phyloP scores from a whole-genome alignment of 805 yeast species.

The Metschnikowia colocasiae region DNA sequence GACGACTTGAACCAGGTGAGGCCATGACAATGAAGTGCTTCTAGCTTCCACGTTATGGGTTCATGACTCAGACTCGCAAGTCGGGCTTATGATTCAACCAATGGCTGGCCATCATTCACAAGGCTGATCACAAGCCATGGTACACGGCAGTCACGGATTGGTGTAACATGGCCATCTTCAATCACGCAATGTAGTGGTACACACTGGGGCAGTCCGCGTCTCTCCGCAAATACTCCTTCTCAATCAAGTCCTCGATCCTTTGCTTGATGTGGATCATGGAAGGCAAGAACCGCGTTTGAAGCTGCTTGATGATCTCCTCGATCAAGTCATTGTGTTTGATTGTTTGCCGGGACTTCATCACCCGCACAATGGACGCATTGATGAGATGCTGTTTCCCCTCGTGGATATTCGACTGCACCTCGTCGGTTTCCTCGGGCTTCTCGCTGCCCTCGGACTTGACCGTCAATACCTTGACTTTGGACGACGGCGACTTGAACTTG shows the following conservation, averaged over 20 bases:
- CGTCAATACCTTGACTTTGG: conserved; percentile 71
- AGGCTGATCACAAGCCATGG: too few species aligned
- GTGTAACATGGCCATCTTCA: too few species aligned
- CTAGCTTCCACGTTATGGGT: too few species aligned
- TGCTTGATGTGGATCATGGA: conserved; percentile 63
- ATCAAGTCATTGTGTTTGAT: conserved; percentile 62
- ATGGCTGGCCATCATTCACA: too few species aligned
- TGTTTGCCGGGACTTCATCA: conserved; percentile 73
- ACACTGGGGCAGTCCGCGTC: conserved; percentile 55
- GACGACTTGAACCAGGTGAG: too few species aligned
- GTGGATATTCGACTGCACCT: conserved; percentile 53
- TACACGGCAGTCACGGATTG: too few species aligned
- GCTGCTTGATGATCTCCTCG: conserved; percentile 58
- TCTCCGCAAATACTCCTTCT: conserved; percentile 76
- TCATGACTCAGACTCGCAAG: too few species aligned
- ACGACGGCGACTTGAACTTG: conserved; percentile 62
- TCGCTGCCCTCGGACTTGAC: conserved; percentile 35
- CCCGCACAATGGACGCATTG: conserved; percentile 83
- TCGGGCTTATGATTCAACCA: too few species aligned
- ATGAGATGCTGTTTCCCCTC: conserved; percentile 64
- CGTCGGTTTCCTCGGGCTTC: conserved; percentile 43
- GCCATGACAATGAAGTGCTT: too few species aligned
- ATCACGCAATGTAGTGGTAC: conserved; percentile 68
- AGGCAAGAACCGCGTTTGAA: conserved; percentile 65
- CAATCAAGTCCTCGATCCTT: conserved; percentile 70